phyloP scores from a whole-genome alignment of 495 filamentous ascomycete genomes.

The Penicillium soppii region DNA sequence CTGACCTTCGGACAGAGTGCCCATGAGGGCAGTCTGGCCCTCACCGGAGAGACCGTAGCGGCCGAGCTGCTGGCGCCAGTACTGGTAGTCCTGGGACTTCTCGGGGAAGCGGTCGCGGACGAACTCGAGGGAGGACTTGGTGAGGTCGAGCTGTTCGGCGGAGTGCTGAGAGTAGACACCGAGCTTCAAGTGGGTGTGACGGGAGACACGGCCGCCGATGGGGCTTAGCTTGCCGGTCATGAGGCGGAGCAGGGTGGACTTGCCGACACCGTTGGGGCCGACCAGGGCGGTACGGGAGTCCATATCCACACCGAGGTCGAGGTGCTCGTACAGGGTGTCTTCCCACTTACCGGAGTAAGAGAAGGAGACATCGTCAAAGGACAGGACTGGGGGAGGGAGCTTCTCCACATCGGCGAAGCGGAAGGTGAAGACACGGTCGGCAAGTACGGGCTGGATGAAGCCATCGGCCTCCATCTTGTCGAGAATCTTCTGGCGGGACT shows the following conservation, averaged over 20 bases:
- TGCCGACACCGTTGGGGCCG: conserved; percentile 98
- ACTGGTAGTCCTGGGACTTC: conserved; percentile 96
- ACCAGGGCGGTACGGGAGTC: conserved; percentile 96
- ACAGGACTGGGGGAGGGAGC: conserved; percentile 91
- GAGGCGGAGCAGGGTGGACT: conserved; percentile 95
- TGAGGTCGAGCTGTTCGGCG: conserved; percentile 95
- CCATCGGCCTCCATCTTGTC: conserved; percentile 99
- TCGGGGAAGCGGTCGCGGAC: conserved; percentile 90
- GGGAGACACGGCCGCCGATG: conserved; percentile 73
- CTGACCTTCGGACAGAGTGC: conserved; percentile 95
- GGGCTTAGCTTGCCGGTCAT: conserved; percentile 97
- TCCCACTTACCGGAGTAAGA: conserved; percentile 88
- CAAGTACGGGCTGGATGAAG: conserved; percentile 85
- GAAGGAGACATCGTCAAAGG: conserved; percentile 96
- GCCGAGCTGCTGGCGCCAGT: conserved; percentile 97
- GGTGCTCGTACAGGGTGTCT: conserved; percentile 92
- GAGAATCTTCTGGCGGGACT: conserved; percentile 98
- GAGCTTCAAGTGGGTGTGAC: conserved; percentile 97
- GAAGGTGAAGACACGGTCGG: conserved; percentile 94
- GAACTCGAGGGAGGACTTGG: conserved; percentile 96
- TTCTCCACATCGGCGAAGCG: conserved; percentile 98
- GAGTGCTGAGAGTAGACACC: conserved; percentile 98
- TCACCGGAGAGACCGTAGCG: conserved; percentile 90
- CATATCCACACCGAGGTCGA: conserved; percentile 99
- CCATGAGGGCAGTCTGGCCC: conserved; percentile 94